Conservation (phyloP, 768 basidiomycete genomes). For the Pseudohyphozyma bogoriensis region DNA sequence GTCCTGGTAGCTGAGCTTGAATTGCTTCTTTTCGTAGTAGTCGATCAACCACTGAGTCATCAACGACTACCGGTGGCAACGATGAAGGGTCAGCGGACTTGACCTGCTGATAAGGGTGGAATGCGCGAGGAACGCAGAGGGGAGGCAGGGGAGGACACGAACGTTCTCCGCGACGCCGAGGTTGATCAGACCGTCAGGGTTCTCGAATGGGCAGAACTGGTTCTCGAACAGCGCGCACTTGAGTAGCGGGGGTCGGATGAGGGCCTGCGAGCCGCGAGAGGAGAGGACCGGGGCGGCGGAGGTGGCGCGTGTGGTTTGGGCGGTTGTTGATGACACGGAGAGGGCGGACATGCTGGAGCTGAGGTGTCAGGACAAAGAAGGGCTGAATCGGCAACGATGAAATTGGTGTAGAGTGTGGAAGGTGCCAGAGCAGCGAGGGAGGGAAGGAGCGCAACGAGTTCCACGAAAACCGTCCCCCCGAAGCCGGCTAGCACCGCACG, state of each 20-base stretch:
- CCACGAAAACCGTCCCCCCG: no score
- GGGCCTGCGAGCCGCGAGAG: slow-evolving; percentile 9
- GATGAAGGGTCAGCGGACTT: slow-evolving; percentile 2
- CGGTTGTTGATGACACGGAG: no score
- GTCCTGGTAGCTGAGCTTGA: slow-evolving; percentile 9
- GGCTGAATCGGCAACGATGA: no score
- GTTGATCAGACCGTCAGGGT: slow-evolving; percentile 11
- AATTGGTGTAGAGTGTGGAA: no score
- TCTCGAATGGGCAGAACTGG: slow-evolving; percentile 12
- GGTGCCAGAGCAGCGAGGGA: no score
- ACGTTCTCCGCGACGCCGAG: slow-evolving; percentile 25
- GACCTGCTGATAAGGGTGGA: background rate
- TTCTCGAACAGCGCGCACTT: slow-evolving; percentile 22
- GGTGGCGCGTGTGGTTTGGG: background rate
- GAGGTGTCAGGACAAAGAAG: no score
- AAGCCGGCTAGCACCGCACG: no score
- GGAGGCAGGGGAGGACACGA: background rate
- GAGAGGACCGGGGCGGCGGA: background rate
- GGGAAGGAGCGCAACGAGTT: no score
- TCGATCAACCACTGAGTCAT: slow-evolving; percentile 15
- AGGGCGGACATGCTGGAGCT: background rate
- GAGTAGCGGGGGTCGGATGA: slow-evolving; percentile 21
- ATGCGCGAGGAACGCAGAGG: background rate
- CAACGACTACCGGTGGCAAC: slow-evolving; percentile 2
- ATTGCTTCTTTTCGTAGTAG: background rate